These are phyloP conservation scores for Umbellularia californica DNA, from an alignment of 164 flowering plant genomes.

Conservation along the genomic window DNA sequence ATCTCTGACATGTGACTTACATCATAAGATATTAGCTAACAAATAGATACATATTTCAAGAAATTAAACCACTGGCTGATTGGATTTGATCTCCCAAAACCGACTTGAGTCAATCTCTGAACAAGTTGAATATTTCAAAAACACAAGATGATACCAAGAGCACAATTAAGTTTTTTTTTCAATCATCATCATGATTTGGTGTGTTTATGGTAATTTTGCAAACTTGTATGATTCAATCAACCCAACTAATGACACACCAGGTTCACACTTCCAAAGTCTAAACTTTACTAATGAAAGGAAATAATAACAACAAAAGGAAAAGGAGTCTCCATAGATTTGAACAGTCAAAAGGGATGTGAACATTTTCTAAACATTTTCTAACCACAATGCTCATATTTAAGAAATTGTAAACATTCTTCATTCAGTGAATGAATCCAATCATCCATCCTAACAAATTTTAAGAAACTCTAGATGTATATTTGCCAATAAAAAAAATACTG, in stretches of 20 bases:
- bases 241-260: not conserved
- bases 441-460: not conserved
- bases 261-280: not conserved
- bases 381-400: not conserved
- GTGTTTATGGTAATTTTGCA: not conserved
- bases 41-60: not conserved
- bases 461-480: not conserved
- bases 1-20: not conserved
- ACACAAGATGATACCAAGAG: not conserved
- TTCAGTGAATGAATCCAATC: not conserved
- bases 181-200: not conserved
- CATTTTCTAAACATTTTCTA: not conserved
- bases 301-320: not conserved
- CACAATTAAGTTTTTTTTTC: not conserved
- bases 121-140: not conserved
- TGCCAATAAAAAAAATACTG: not conserved
- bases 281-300: not conserved
- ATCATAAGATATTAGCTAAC: not conserved
- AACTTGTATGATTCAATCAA: not conserved
- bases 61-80: not conserved
- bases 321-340: not conserved
- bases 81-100: not conserved
- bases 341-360: not conserved
- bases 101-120: not conserved
- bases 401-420: not conserved